Evolutionary conservation across 106 monocot species (phyloP).

Genomic region (Dioscorea zingiberensis): DNA sequence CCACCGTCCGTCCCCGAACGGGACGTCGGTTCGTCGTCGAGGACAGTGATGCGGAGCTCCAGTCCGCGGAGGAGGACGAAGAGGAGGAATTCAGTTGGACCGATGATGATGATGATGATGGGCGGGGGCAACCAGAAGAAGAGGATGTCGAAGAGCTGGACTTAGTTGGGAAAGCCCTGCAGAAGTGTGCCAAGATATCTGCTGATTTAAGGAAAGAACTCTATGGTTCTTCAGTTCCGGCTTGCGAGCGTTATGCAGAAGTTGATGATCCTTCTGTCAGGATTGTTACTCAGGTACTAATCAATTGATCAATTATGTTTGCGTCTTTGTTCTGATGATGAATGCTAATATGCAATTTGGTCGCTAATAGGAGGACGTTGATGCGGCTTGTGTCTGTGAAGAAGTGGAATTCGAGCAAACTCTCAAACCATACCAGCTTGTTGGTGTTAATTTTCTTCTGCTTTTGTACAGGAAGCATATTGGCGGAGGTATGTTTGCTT

Average conservation of each 20-base stretch:
- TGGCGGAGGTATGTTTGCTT: constrained; percentile 66
- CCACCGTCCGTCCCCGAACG: neutral
- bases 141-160: constrained; percentile 38
- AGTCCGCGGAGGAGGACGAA: constrained; percentile 20
- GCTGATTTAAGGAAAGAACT: constrained; percentile 55
- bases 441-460: constrained; percentile 95
- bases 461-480: constrained; percentile 78
- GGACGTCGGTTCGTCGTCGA: constrained; percentile 22
- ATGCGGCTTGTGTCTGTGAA: constrained; percentile 46
- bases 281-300: constrained; percentile 75
- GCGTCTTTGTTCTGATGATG: too few species aligned
- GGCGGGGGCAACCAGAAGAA: constrained; percentile 6
- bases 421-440: constrained; percentile 96
- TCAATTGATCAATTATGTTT: too few species aligned
- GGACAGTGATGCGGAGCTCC: constrained; percentile 23
- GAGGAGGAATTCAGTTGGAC: constrained; percentile 15
- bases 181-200: constrained; percentile 80
- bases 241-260: constrained; percentile 72
- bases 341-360: too few species aligned
- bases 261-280: constrained; percentile 61
- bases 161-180: constrained; percentile 77
- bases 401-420: constrained; percentile 58
- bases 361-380: constrained; percentile 62
- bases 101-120: constrained; percentile 34
- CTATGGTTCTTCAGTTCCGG: constrained; percentile 55